phyloP scores from a whole-genome alignment of 1,284 basidiomycete species.

The Xanthoconium separans region DNA sequence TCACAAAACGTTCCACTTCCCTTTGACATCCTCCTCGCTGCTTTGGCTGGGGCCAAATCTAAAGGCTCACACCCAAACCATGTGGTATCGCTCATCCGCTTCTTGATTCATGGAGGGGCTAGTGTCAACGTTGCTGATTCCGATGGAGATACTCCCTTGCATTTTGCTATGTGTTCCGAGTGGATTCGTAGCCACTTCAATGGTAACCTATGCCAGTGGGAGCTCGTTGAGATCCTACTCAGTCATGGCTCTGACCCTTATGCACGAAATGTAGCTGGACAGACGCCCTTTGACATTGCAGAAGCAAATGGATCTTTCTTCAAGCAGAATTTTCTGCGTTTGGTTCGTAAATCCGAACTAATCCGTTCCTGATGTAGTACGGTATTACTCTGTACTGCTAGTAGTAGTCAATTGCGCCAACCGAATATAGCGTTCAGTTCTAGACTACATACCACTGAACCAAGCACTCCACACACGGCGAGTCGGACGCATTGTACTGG shows the following conservation, averaged over 20 bases:
- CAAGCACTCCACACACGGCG: no score
- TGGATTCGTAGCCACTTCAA: background rate
- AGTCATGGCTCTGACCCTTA: background rate
- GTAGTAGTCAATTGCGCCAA: no score
- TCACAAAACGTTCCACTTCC: background rate
- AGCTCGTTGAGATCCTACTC: background rate
- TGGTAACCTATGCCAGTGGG: background rate
- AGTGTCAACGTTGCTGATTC: background rate
- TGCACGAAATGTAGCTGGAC: background rate
- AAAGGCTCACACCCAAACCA: background rate
- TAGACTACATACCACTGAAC: no score
- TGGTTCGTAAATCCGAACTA: background rate
- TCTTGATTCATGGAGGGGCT: background rate
- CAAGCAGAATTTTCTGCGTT: background rate
- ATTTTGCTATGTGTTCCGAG: background rate
- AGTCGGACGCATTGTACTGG: no score
- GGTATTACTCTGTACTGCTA: no score
- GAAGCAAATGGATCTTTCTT: background rate
- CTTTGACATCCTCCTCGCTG: background rate
- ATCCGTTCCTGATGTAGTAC: no score
- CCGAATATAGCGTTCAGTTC: no score
- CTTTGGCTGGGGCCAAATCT: background rate
- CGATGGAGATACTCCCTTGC: constrained; percentile 1
- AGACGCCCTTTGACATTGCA: background rate
- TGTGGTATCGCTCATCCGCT: background rate